phyloP scores from a whole-genome alignment of 257 asterid genomes.

The Ballota nigra region DNA sequence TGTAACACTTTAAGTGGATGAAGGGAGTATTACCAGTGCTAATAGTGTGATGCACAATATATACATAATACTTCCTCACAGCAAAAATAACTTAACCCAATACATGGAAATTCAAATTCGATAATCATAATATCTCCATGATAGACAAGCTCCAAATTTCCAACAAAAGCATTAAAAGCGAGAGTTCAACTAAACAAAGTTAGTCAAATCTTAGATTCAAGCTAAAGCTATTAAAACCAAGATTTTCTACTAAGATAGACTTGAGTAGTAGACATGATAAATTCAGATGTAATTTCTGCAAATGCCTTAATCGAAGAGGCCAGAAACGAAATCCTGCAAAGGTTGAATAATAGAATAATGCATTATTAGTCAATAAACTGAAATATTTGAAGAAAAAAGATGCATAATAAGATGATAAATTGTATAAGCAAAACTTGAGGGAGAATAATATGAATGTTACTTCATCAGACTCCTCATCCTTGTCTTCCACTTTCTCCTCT shows the following conservation, averaged over 20 bases:
- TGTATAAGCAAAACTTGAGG: not conserved
- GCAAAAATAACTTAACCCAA: not conserved
- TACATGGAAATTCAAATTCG: not conserved
- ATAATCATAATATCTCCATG: no score
- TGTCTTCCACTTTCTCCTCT: conserved; percentile 59
- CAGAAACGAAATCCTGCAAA: conserved; percentile 57
- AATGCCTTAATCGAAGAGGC: conserved; percentile 46
- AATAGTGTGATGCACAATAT: no score
- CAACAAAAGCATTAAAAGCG: not conserved
- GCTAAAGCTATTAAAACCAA: not conserved
- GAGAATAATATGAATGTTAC: conserved; percentile 18
- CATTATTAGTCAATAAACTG: not conserved
- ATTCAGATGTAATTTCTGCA: not conserved
- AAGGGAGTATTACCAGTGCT: no score
- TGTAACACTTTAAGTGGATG: no score
- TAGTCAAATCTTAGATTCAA: not conserved
- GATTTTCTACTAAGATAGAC: not conserved
- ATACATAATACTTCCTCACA: no score
- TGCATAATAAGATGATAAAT: not conserved
- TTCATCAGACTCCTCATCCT: conserved; percentile 63
- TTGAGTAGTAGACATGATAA: not conserved
- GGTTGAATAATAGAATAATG: not conserved
- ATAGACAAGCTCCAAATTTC: not conserved
- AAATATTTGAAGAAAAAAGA: not conserved
- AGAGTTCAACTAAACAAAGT: not conserved